Conservation (phyloP, 352 stramenopile genomes). For the Globisporangium abappressorium region DNA sequence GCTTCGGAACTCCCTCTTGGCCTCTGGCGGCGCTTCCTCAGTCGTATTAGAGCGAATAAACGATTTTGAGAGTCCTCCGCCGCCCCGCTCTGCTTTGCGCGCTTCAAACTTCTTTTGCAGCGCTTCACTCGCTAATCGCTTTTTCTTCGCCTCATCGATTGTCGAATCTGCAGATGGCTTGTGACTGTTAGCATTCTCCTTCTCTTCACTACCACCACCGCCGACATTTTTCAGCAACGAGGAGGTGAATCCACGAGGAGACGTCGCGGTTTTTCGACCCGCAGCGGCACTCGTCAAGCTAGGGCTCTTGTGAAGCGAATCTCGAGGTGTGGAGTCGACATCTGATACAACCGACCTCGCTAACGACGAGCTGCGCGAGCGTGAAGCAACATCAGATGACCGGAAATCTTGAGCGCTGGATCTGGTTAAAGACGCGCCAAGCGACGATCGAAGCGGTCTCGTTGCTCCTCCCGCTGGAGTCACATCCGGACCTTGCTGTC, state of each 20-base stretch:
- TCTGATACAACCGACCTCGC: conserved; percentile 16
- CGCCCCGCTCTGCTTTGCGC: conserved; percentile 31
- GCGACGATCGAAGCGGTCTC: conserved; percentile 10
- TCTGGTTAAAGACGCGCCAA: conserved; percentile 11
- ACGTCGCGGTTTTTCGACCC: background rate
- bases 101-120: conserved; percentile 44
- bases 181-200: conserved; percentile 12
- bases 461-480: background rate
- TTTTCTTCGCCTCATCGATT: conserved; percentile 36
- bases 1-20: conserved; percentile 10
- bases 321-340: conserved; percentile 6
- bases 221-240: conserved; percentile 16
- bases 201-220: conserved; percentile 19
- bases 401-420: conserved; percentile 23
- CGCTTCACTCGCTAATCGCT: conserved; percentile 24
- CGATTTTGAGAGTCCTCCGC: conserved; percentile 12
- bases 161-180: conserved; percentile 2
- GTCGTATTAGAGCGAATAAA: conserved; percentile 18
- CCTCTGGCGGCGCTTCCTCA: background rate
- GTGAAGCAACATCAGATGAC: conserved; percentile 17
- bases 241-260: conserved; percentile 11
- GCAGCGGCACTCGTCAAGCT: background rate
- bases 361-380: conserved; percentile 17
- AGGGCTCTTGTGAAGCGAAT: conserved; percentile 14
- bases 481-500: background rate